Evolutionary conservation across 1,139 yeast genomes (phyloP).

Genomic region (Scheffersomyces segobiensis): DNA sequence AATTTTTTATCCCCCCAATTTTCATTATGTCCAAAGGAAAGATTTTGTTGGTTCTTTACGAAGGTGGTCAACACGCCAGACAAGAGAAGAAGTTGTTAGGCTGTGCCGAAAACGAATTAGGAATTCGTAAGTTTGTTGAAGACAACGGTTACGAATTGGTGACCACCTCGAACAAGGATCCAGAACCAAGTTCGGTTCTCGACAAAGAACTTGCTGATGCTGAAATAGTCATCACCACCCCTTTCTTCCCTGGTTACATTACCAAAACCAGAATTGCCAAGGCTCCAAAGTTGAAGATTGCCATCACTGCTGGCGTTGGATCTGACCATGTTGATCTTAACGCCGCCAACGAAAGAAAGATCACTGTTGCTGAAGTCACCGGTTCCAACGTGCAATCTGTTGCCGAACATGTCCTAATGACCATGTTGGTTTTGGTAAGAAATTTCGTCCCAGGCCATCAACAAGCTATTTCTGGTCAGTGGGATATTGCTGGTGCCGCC

Average conservation of each 20-base stretch:
- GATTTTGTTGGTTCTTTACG: slow-evolving; percentile 57
- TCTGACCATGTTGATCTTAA: slow-evolving; percentile 77
- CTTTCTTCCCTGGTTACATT: slow-evolving; percentile 82
- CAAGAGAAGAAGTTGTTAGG: slow-evolving; percentile 67
- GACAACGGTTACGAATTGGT: slow-evolving; percentile 66
- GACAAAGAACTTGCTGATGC: slow-evolving; percentile 70
- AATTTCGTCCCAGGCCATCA: slow-evolving; percentile 81
- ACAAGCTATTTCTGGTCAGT: slow-evolving; percentile 51
- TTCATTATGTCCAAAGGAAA: slow-evolving; percentile 29
- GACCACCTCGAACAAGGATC: slow-evolving; percentile 70
- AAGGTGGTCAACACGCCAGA: slow-evolving; percentile 56
- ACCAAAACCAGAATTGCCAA: slow-evolving; percentile 63
- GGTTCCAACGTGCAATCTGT: slow-evolving; percentile 81
- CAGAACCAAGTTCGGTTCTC: slow-evolving; percentile 52
- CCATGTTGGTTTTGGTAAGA: slow-evolving; percentile 68
- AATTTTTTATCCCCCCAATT: background rate
- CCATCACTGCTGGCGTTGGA: slow-evolving; percentile 84
- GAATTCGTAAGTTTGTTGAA: slow-evolving; percentile 66
- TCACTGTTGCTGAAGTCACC: slow-evolving; percentile 77
- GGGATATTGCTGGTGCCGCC: slow-evolving; percentile 83
- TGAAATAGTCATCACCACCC: slow-evolving; percentile 77
- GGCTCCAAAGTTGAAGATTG: slow-evolving; percentile 72
- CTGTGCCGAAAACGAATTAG: slow-evolving; percentile 74
- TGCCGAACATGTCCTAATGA: slow-evolving; percentile 80
- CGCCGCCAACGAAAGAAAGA: slow-evolving; percentile 64